phyloP scores from a whole-genome alignment of 2,329 filamentous ascomycete species.

The Sclerotinia minor region DNA sequence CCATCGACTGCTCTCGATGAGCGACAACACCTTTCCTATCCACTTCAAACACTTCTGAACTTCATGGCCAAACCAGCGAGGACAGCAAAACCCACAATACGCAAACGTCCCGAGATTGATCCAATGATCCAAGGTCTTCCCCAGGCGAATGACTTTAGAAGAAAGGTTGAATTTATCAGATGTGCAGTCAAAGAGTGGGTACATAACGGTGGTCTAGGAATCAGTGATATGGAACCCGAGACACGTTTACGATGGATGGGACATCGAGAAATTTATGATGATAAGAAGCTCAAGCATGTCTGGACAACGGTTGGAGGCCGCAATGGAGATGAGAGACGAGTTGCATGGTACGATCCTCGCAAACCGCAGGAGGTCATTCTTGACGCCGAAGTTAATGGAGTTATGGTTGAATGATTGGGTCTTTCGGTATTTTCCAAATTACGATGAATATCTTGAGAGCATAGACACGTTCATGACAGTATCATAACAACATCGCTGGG shows the following conservation, averaged over 20 bases:
- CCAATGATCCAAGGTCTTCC: constrained; percentile 64
- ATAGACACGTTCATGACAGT: background rate
- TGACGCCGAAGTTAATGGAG: constrained; percentile 36
- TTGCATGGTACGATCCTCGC: constrained; percentile 42
- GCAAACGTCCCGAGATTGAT: constrained; percentile 61
- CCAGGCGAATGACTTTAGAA: constrained; percentile 69
- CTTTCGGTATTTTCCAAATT: background rate
- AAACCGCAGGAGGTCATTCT: constrained; percentile 38
- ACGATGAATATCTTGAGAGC: constrained; percentile 1
- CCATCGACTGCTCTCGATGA: constrained; percentile 69
- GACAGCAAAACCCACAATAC: constrained; percentile 50
- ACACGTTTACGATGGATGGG: constrained; percentile 60
- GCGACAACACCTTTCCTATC: constrained; percentile 70
- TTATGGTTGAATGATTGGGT: constrained; percentile 24
- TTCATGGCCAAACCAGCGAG: constrained; percentile 53
- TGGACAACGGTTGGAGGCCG: constrained; percentile 69
- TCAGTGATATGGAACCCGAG: constrained; percentile 56
- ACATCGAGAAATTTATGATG: constrained; percentile 55
- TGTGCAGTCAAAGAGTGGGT: constrained; percentile 71
- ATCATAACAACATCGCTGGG: constrained; percentile 4
- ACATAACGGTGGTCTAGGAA: constrained; percentile 67
- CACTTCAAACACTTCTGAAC: constrained; percentile 72
- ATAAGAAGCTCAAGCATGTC: constrained; percentile 60
- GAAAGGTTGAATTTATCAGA: constrained; percentile 73
- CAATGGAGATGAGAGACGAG: constrained; percentile 53